These are phyloP conservation scores for Periconia sp. DNA, from an alignment of 2,329 filamentous ascomycete species.

Conservation along the genomic window DNA sequence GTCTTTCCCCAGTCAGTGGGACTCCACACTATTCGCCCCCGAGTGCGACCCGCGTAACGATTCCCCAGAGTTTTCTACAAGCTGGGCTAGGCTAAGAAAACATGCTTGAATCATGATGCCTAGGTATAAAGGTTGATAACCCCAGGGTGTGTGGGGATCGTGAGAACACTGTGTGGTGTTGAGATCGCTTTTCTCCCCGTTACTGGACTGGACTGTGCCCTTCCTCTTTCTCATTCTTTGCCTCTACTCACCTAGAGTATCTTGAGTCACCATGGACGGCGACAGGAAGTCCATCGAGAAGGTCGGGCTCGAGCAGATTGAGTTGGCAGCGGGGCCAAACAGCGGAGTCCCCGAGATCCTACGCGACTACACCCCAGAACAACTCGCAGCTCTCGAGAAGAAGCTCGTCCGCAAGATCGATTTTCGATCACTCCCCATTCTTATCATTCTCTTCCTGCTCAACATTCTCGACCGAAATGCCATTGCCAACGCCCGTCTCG, in stretches of 20 bases:
- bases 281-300: conserved; percentile 13
- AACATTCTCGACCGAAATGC: conserved; percentile 40
- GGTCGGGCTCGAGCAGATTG: conserved; percentile 14
- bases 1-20: too few species aligned
- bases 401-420: conserved; percentile 38
- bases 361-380: conserved; percentile 14
- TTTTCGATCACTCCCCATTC: conserved; percentile 31
- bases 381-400: conserved; percentile 32
- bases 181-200: neutral
- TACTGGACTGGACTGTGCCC: too few species aligned
- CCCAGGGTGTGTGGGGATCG: neutral
- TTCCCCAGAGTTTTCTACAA: too few species aligned
- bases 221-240: too few species aligned
- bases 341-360: conserved; percentile 18
- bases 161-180: neutral
- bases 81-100: too few species aligned
- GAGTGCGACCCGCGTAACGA: too few species aligned
- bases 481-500: conserved; percentile 34
- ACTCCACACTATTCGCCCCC: too few species aligned
- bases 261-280: conserved; percentile 1
- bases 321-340: conserved; percentile 6
- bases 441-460: conserved; percentile 36
- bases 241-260: too few species aligned
- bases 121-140: conserved; percentile 1
- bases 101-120: conserved; percentile 3